A percentile compares a stretch with the other conserved stretches of the same genome.
phyloP scores from a whole-genome alignment of 768 basidiomycete species.

The Thelephora ganbajun region DNA sequence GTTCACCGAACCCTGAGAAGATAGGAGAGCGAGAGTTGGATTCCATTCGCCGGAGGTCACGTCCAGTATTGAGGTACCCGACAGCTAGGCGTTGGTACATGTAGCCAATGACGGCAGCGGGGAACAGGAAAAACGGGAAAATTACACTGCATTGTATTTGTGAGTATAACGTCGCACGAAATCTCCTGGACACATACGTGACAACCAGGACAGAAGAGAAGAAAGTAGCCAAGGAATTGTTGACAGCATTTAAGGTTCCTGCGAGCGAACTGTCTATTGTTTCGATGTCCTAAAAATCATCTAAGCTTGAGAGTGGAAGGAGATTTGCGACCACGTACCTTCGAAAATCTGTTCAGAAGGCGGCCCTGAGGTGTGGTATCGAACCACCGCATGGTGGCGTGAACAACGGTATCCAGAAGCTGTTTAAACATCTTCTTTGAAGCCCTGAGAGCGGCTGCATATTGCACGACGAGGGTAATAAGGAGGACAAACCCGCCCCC shows the following conservation, averaged over 20 bases:
- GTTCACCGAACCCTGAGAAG: conserved; percentile 69
- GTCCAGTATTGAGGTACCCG: conserved; percentile 66
- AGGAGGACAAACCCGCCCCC: conserved; percentile 32
- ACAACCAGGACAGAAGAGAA: conserved; percentile 63
- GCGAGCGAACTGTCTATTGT: conserved; percentile 70
- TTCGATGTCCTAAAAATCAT: conserved; percentile 49
- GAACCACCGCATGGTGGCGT: conserved; percentile 76
- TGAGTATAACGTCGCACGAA: conserved; percentile 6
- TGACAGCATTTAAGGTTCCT: conserved; percentile 58
- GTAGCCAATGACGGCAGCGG: conserved; percentile 59
- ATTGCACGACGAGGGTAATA: conserved; percentile 36
- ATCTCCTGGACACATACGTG: conserved; percentile 28
- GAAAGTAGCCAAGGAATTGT: conserved; percentile 64
- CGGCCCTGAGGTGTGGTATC: conserved; percentile 82
- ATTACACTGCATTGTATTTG: conserved; percentile 30
- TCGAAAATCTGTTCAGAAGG: conserved; percentile 78
- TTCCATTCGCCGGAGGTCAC: conserved; percentile 83
- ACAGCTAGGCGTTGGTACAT: conserved; percentile 58
- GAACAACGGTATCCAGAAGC: conserved; percentile 55
- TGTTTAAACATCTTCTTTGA: conserved; percentile 27
- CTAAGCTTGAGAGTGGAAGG: background rate
- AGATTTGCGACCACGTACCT: conserved; percentile 21
- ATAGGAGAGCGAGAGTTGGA: conserved; percentile 78
- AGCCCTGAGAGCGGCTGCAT: conserved; percentile 37
- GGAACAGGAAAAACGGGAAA: conserved; percentile 75